A percentile compares a stretch with the other conserved stretches of the same genome.
Conservation (phyloP, 108 stramenopile species). For the Parietichytrium sp. region DNA sequence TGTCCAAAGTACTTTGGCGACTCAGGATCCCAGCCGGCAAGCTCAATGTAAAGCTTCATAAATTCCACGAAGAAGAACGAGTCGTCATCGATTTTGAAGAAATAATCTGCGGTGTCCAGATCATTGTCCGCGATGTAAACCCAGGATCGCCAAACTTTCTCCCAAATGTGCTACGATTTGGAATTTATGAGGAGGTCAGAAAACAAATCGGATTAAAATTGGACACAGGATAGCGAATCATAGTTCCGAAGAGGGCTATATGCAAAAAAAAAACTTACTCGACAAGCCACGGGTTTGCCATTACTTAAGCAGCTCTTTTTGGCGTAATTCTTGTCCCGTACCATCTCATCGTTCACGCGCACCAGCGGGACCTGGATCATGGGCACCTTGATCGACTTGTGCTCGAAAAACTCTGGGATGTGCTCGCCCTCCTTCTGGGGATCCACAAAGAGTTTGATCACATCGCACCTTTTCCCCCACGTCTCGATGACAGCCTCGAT, state of each 20-base stretch:
- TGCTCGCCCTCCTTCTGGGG: neutral
- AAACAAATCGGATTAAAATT: too few relatives aligned
- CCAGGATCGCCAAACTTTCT: constrained; percentile 30
- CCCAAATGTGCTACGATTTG: constrained; percentile 32
- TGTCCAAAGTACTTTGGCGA: constrained; percentile 22
- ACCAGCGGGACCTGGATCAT: constrained; percentile 34
- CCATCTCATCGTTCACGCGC: constrained; percentile 7
- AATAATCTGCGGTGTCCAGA: neutral
- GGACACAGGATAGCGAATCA: too few relatives aligned
- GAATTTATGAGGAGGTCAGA: too few relatives aligned
- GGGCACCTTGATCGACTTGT: neutral
- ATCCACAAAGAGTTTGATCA: constrained; percentile 32
- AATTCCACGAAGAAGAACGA: neutral
- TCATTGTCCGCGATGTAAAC: constrained; percentile 19
- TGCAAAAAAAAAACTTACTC: too few relatives aligned
- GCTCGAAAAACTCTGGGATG: neutral
- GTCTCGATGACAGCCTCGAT: neutral
- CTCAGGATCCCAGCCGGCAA: constrained; percentile 22
- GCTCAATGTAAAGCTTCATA: neutral
- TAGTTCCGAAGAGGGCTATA: too few relatives aligned
- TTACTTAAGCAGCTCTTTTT: neutral
- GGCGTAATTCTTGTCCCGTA: neutral
- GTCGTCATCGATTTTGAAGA: constrained; percentile 9
- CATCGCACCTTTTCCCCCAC: constrained; percentile 10
- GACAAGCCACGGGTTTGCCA: too few relatives aligned